Evolutionary conservation across 768 basidiomycete genomes (phyloP).

Genomic region (Boletus patriciae): DNA sequence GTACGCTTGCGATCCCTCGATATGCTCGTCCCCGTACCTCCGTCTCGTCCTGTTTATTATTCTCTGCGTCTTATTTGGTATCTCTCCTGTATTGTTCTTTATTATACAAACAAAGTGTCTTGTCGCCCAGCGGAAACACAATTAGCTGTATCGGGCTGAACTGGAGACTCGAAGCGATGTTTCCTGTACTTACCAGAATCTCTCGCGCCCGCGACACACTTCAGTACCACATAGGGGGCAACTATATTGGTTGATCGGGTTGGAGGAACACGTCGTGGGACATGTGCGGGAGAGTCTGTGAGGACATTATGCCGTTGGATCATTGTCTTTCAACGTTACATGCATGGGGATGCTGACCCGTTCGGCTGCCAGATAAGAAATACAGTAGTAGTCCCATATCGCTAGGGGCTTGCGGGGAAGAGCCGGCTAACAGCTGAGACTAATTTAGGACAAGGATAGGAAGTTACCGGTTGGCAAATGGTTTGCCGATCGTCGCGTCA

Average conservation of each 20-base stretch:
- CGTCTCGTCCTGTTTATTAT: conserved; percentile 21
- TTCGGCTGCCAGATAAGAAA: neutral
- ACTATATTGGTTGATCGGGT: neutral
- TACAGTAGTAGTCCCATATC: neutral
- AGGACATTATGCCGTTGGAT: neutral
- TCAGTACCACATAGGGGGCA: neutral
- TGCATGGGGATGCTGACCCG: neutral
- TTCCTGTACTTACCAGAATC: neutral
- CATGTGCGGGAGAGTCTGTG: neutral
- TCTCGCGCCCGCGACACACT: neutral
- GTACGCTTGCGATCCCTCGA: conserved; percentile 32
- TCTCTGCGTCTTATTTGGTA: conserved; percentile 29
- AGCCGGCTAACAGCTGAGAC: conserved; percentile 1
- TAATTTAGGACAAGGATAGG: neutral
- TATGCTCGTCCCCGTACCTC: conserved; percentile 22
- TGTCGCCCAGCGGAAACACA: neutral
- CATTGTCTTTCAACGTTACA: neutral
- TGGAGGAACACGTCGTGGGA: conserved; percentile 3
- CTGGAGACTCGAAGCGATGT: neutral
- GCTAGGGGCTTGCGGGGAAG: conserved; percentile 11
- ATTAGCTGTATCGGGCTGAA: neutral
- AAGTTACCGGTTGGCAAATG: conserved; percentile 10
- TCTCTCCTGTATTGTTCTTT: conserved; percentile 30
- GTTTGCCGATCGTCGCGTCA: conserved; percentile 11
- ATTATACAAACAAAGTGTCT: conserved; percentile 13